A percentile compares a stretch with the other conserved stretches of the same genome.
Evolutionary conservation across 257 asterid genomes (phyloP).

Genomic region (Striga asiatica): DNA sequence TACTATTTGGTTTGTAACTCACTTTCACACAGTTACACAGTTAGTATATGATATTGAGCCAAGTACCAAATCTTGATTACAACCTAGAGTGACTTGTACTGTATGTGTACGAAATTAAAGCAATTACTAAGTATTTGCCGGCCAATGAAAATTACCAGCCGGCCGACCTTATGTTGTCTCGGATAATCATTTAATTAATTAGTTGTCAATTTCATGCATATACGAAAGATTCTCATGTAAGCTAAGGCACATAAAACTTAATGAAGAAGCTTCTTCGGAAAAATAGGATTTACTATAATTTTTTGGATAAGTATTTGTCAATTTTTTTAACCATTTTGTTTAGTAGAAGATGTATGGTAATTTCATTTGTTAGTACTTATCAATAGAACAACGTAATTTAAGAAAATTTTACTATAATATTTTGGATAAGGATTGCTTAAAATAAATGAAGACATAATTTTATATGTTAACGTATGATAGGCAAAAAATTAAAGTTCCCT

Average conservation of each 20-base stretch:
- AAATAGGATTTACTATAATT: constrained; percentile 41
- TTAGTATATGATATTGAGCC: not conserved
- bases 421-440: no score
- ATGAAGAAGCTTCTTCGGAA: constrained; percentile 26
- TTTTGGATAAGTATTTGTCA: constrained; percentile 26
- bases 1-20: constrained; percentile 3
- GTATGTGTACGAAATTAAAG: no score
- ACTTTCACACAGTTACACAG: constrained; percentile 7
- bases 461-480: no score
- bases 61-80: not conserved
- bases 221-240: constrained; percentile 30
- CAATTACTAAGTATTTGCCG: not conserved
- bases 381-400: no score
- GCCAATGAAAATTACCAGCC: constrained; percentile 19
- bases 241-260: constrained; percentile 46
- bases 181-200: constrained; percentile 14
- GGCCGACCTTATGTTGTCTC: constrained; percentile 17
- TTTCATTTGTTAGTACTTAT: no score
- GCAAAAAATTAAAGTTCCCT: no score
- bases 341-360: no score
- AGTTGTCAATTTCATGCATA: constrained; percentile 27
- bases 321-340: no score
- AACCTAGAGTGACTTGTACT: not conserved
- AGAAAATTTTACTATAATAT: no score
- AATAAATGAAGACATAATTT: no score